phyloP scores from a whole-genome alignment of 176 grass and related monocot genomes.

The Microstegium vimineum region DNA sequence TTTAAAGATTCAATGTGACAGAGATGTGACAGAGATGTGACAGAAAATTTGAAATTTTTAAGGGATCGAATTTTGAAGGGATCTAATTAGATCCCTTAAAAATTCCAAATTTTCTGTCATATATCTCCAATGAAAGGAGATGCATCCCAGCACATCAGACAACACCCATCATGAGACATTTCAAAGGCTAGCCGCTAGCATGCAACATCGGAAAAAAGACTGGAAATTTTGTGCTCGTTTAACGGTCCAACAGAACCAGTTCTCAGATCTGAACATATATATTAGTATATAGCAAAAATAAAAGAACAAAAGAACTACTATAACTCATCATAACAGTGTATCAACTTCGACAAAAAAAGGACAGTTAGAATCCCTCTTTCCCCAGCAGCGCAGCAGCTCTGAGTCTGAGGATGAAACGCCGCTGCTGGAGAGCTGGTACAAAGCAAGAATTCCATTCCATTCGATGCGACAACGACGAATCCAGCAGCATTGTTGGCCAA shows the following conservation, averaged over 20 bases:
- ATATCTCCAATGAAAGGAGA: neutral
- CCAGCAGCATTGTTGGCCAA: neutral
- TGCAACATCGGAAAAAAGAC: neutral
- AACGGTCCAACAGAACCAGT: constrained; percentile 13
- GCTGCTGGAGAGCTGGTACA: neutral
- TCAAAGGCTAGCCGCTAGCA: neutral
- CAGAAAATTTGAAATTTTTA: no score
- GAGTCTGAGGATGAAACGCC: neutral
- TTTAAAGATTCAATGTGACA: no score
- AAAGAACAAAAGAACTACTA: constrained; percentile 49
- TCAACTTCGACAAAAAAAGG: neutral
- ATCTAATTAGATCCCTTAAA: no score
- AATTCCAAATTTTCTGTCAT: no score
- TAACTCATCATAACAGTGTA: neutral
- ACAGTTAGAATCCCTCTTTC: neutral
- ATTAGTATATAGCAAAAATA: neutral
- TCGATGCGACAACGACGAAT: neutral
- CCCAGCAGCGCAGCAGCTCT: neutral
- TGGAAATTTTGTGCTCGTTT: constrained; percentile 28
- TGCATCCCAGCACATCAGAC: neutral
- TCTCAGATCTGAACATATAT: neutral
- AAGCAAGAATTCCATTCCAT: neutral
- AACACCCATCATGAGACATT: neutral
- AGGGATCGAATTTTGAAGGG: no score
- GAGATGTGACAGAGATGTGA: no score